phyloP scores from a whole-genome alignment of 2,329 filamentous ascomycete species.

The Talaromyces sp. region DNA sequence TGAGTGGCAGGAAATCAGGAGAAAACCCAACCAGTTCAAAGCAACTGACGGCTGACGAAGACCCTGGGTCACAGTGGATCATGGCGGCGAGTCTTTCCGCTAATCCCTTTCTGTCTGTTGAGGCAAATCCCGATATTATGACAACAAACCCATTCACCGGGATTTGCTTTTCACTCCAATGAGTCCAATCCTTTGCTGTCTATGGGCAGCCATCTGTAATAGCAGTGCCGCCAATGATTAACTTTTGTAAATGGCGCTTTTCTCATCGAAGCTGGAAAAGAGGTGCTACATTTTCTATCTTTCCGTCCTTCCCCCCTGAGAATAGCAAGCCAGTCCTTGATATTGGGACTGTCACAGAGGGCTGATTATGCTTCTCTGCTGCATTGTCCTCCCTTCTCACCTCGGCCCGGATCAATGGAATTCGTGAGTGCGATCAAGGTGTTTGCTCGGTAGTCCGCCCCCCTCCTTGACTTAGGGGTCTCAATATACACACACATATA shows the following conservation, averaged over 20 bases:
- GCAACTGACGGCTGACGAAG: not conserved
- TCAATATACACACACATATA: conserved; percentile 6
- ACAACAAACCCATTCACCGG: conserved; percentile 28
- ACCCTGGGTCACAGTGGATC: conserved; percentile 14
- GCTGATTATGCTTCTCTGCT: conserved; percentile 18
- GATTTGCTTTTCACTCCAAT: conserved; percentile 36
- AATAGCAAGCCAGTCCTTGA: conserved; percentile 6
- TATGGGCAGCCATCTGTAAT: conserved; percentile 16
- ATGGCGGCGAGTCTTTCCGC: conserved; percentile 22
- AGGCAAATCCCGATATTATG: conserved; percentile 35
- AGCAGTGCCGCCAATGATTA: conserved; percentile 23
- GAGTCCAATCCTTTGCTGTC: conserved; percentile 3
- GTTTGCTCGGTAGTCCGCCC: conserved; percentile 9
- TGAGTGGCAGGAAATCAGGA: conserved; percentile 3
- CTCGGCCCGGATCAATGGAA: conserved; percentile 19
- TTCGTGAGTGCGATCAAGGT: conserved; percentile 6
- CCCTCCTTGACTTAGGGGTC: conserved; percentile 5
- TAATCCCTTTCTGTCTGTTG: conserved; percentile 22
- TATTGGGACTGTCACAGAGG: conserved; percentile 15
- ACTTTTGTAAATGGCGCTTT: conserved; percentile 28
- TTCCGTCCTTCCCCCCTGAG: not conserved
- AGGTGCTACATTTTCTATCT: conserved; percentile 5
- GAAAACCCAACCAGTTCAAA: not conserved
- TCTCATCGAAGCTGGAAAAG: conserved; percentile 19
- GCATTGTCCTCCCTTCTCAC: conserved; percentile 8